Base-by-base conservation (phyloP, 129 eudicot genomes). In the Saussurea involucrata region DNA sequence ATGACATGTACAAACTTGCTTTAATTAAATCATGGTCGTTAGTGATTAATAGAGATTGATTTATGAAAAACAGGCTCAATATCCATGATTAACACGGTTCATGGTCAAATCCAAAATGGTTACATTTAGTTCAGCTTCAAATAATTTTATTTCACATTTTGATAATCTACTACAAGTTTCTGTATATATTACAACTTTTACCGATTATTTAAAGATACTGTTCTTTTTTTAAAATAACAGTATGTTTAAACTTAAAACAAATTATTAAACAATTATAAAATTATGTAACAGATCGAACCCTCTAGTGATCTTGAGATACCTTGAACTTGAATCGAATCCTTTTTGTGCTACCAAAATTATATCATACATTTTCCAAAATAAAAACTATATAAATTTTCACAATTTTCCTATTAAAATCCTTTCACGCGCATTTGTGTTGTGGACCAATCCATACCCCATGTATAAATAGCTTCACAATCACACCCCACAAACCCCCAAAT, bases 381-480 rank as follows among this genome's bases (percentile, higher is more conserved):
- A 49, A 17, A 17, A 4, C 1, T 5, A 5, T 4, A 4, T n/a
- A 4, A 3, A 4, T 18, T 53, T 53, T 53, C 13, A 53, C 61
- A 49, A 17, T 17, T 49, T 49, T 1, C 7, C 0, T 49, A 53
- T 17, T n/a, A n/a, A 37, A 24, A 10, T 66, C 63, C 44, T 73
- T 73, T 80, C 15, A 80, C 83, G 83, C 83, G 83, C 79, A 80
- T 80, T 80, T 40, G 73, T 20, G 36, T 1, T n/a, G n/a, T n/a
- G n/a, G n/a, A n/a, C n/a, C n/a, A n/a, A n/a, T n/a, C n/a, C n/a
- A n/a, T n/a, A n/a, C 44, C 8, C 18, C 68, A 8, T 75, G 25
- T 69, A 77, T 77, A 77, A 53, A 57, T n/a, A n/a, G n/a, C n/a
- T 58, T 34, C 68, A 68, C 81, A 77, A 25, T 13, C 58, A 15